These are phyloP conservation scores for Nicotiana attenuata DNA, from an alignment of 257 asterid species.

Conservation along the genomic window DNA sequence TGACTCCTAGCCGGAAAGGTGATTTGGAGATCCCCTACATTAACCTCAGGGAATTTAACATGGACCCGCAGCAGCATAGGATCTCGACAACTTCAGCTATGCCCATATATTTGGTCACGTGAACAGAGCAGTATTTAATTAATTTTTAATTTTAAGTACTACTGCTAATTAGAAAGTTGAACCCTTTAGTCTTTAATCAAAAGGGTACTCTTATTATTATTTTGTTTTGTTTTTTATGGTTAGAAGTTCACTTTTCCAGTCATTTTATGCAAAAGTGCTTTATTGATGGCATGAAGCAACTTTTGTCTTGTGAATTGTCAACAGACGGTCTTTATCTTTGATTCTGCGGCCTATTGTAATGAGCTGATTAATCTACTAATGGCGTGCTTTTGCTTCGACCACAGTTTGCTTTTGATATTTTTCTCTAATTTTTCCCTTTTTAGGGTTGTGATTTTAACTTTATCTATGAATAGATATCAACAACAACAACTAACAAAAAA, in stretches of 20 bases:
- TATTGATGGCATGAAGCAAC: background rate
- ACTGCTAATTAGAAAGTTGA: background rate
- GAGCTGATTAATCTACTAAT: background rate
- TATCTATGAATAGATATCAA: no score
- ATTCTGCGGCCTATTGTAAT: background rate
- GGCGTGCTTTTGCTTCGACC: background rate
- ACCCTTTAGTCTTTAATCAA: background rate
- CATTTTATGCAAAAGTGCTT: background rate
- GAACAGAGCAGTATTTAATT: background rate
- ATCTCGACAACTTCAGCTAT: slow-evolving; percentile 37
- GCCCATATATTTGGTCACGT: slow-evolving; percentile 89
- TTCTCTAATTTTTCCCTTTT: background rate
- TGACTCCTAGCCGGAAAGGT: slow-evolving; percentile 28
- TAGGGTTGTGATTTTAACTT: no score
- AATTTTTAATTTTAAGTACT: background rate
- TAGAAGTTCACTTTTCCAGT: background rate
- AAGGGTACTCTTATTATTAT: background rate
- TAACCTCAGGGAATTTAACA: slow-evolving; percentile 61
- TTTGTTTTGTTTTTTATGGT: background rate
- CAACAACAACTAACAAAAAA: no score
- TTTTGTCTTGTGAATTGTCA: background rate
- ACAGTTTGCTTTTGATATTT: background rate
- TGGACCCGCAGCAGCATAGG: slow-evolving; percentile 34
- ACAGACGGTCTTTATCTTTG: background rate
- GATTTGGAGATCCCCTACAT: slow-evolving; percentile 55